Evolutionary conservation across 495 filamentous ascomycete genomes (phyloP), one percentile per base, ranked within the genome.

Genomic region (Ramalina intermedia): DNA sequence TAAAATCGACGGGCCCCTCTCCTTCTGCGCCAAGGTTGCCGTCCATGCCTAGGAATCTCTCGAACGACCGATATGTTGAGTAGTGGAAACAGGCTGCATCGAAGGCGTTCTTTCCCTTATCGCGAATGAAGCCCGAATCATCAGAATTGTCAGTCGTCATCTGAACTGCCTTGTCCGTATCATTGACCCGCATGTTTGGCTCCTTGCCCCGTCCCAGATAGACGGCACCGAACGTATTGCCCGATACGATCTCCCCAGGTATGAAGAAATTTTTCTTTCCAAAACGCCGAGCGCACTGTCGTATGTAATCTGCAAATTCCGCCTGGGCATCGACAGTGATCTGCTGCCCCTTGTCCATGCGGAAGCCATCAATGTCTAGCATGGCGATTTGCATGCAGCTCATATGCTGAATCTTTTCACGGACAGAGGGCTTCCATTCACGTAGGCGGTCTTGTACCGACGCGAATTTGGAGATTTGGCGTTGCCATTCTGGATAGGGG

Each of bases 71-170:
- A 53, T 75, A 74, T 39, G 69, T 67, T 1, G 66, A 64, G 47
- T 75, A 75, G 42, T 72, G 68, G 61, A 75, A 67, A 54, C 69
- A 58, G 46, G 70, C 55, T 39, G 63, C 52, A 64, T 76, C 62
- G 54, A 67, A 52, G 45, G 72, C 56, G 53, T 60, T 57, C 46
- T 61, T 58, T 14, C 61, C 60, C 17, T 58, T 47, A 4, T 58
- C 52, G 41, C 65, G 60, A 41, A 67, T 52, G 50, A 61, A 63
- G 7, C 54, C 37, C 17, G 55, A 55, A 21, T 54, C 47, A 27
- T 53, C 41, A 6, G 62, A 55, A 11, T 40, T 47, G 44, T 64
- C 56, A 4, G 54, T 63, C 49, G 57, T 56, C 14, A 50, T 47
- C 41, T 49, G 47, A 9, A 65, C 51, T 21, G 61, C 58, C 43